phyloP scores from a whole-genome alignment of 192 early-diverging fungal genomes.

The Dissophora globulifera region DNA sequence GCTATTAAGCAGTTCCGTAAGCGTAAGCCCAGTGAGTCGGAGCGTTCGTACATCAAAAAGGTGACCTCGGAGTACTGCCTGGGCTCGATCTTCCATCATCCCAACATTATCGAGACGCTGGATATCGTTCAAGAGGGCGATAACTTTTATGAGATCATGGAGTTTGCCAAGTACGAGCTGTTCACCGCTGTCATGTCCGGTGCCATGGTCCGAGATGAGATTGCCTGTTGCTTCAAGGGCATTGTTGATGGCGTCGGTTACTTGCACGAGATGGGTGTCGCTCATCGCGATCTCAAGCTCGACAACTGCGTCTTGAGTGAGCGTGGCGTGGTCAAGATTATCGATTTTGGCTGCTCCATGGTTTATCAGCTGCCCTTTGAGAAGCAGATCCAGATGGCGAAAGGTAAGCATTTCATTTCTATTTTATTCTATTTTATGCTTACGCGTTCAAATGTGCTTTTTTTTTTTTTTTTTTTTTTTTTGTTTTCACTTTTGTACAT shows the following conservation, averaged over 20 bases:
- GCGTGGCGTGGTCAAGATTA: constrained; percentile 86
- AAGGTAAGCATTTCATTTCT: constrained; percentile 57
- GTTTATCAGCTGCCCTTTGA: constrained; percentile 91
- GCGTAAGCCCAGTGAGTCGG: constrained; percentile 68
- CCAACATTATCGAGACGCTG: constrained; percentile 82
- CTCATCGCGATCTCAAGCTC: constrained; percentile 93
- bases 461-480: too few species aligned
- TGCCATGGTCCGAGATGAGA: constrained; percentile 78
- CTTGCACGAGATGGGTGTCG: constrained; percentile 90
- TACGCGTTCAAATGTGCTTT: too few species aligned
- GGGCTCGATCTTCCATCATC: constrained; percentile 77
- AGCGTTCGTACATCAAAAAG: constrained; percentile 83
- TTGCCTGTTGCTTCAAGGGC: constrained; percentile 90
- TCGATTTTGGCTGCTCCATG: constrained; percentile 93
- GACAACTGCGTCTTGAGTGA: constrained; percentile 87
- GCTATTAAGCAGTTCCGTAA: constrained; percentile 87
- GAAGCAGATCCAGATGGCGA: constrained; percentile 49
- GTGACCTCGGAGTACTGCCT: constrained; percentile 88
- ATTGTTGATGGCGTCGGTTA: constrained; percentile 85
- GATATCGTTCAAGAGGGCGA: constrained; percentile 77
- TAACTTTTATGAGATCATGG: constrained; percentile 83
- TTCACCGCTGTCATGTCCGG: constrained; percentile 83
- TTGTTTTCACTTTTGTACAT: too few species aligned
- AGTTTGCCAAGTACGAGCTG: constrained; percentile 92
- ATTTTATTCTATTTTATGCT: too few species aligned